Conservation (phyloP, 176 grass and related monocot species). For the Pontederia paniculata region DNA sequence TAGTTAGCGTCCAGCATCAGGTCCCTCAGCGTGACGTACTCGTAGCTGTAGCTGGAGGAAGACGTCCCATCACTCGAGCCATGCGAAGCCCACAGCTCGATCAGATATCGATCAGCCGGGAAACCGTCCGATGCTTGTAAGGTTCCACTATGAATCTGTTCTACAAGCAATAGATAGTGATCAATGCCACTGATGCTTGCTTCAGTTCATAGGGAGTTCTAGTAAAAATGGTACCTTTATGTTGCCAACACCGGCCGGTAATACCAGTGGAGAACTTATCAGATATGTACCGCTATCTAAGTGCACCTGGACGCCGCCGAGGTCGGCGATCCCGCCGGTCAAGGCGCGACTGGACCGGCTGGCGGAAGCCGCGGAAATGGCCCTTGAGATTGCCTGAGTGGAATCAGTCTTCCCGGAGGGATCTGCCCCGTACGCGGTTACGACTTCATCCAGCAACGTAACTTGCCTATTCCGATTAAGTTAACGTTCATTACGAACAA, state of each 20-base stretch:
- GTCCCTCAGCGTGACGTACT: conserved; percentile 54
- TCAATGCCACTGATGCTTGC: neutral
- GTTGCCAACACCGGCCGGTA: conserved; percentile 78
- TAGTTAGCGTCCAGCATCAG: conserved; percentile 61
- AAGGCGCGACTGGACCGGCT: conserved; percentile 30
- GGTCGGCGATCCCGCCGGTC: conserved; percentile 59
- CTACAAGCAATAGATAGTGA: neutral
- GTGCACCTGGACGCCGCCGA: conserved; percentile 72
- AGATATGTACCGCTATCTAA: conserved; percentile 79
- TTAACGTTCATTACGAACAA: neutral
- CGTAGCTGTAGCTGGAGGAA: conserved; percentile 34
- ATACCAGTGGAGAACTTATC: conserved; percentile 35
- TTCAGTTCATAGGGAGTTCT: neutral
- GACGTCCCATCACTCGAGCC: neutral
- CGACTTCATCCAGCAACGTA: too few relatives aligned
- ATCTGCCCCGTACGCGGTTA: conserved; percentile 82
- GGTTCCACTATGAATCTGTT: conserved; percentile 27
- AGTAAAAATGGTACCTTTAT: conserved; percentile 34
- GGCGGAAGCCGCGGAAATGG: conserved; percentile 69
- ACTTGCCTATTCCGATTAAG: neutral
- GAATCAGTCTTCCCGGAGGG: conserved; percentile 45
- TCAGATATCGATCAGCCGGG: conserved; percentile 14
- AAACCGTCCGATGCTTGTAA: conserved; percentile 25
- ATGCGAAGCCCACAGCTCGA: conserved; percentile 24
- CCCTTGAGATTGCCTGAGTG: conserved; percentile 55